Percentiles rank a stretch among this genome's conserved stretches.
Evolutionary conservation across 495 filamentous ascomycete species (phyloP).

Genomic region (Cryomyces minteri): DNA sequence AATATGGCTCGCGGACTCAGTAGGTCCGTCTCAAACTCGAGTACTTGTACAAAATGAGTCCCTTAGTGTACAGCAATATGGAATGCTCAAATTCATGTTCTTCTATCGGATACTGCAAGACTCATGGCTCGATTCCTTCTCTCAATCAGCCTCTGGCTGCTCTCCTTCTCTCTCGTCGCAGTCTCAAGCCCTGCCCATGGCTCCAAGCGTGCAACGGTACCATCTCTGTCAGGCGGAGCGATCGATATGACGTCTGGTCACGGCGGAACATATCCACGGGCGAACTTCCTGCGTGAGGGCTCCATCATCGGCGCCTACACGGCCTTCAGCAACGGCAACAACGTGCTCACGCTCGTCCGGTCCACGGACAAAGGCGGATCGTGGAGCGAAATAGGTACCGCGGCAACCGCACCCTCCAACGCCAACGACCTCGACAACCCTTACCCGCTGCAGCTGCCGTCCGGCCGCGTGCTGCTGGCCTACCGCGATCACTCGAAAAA

Average conservation of each 20-base stretch:
- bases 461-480: constrained; percentile 31
- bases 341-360: constrained; percentile 19
- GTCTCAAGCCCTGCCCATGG: not conserved
- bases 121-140: not conserved
- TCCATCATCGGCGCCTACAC: constrained; percentile 28
- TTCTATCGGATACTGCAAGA: too few species aligned
- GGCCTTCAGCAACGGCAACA: constrained; percentile 14
- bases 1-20: too few species aligned
- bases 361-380: constrained; percentile 25
- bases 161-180: not conserved
- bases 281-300: constrained; percentile 22
- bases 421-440: constrained; percentile 40
- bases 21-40: too few species aligned
- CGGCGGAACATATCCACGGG: constrained; percentile 30
- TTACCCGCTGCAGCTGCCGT: constrained; percentile 32
- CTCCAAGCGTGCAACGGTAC: not conserved
- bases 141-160: not conserved
- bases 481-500: constrained; percentile 41
- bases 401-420: constrained; percentile 8
- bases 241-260: not conserved
- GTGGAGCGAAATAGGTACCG: constrained; percentile 22
- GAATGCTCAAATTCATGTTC: too few species aligned
- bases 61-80: too few species aligned
- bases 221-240: not conserved
- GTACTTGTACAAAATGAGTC: too few species aligned